Evolutionary conservation across 2,329 filamentous ascomycete genomes (phyloP), one percentile per base, ranked within the genome.

Genomic region (Colletotrichum spaethianum): DNA sequence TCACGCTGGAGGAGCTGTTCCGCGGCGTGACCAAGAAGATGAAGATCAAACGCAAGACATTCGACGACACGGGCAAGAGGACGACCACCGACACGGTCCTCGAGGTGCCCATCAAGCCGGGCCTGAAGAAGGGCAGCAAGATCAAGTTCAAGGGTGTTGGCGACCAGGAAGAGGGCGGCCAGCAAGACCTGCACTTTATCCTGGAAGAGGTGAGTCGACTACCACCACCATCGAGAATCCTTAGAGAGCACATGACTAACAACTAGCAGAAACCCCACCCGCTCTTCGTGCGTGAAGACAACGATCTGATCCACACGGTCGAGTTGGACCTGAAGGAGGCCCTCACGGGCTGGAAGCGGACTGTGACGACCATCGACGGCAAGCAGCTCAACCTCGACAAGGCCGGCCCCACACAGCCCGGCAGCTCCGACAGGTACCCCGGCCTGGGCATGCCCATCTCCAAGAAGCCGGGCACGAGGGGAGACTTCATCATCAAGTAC

Each of bases 141-240:
- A 98, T 99, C 83, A 98, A 98, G 84, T 99, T 98, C 80, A 94
- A 93, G 79, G 95, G 96, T 52, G 95, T 99, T n/a, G 96, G 96
- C 14, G 96, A 99, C 82, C 95, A 98, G 81, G 95, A 98, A 73
- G 96, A 98, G 79, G 96, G 96, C 52, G 96, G 96, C 18, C 94
- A 95, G 71, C 96, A 99, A 82, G 96, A 99, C 82, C 83, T 99
- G 63, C 95, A 98, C 81, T 97, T 99, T 78, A 93, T 99, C 70
- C 90, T 99, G 28, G 93, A 95, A 82, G 96, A 98, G 92, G 94
- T 95, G 90, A 86, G 92, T 56, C 18, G 3, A 23, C 23, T n/a
- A 14, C 9, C 20, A 33, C n/a, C 28, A 28, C 9, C 1, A 0
- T 42, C 12, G 42, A 14, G 9, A 31, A 36, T 36, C 18, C 2